phyloP scores from a whole-genome alignment of 352 stramenopile genomes.

The Pythium vanterpoolii region DNA sequence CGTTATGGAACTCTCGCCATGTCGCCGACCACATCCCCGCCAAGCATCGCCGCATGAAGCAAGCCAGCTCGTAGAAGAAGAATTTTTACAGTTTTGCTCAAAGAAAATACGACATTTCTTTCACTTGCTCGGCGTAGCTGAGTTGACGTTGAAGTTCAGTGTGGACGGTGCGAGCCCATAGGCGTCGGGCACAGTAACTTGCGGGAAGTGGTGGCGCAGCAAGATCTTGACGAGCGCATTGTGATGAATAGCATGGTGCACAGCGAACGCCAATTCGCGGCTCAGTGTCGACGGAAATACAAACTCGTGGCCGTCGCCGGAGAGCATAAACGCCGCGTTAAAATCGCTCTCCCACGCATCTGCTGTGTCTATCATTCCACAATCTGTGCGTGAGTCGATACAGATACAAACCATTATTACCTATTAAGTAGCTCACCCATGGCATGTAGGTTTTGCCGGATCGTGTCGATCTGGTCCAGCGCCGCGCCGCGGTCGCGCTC shows the following conservation, averaged over 20 bases:
- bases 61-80: too few relatives aligned
- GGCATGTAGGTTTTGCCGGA: constrained; percentile 32
- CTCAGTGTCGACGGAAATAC: constrained; percentile 67
- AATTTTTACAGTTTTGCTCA: too few relatives aligned
- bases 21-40: too few relatives aligned
- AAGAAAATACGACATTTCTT: not conserved
- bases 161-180: constrained; percentile 84
- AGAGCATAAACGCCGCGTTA: constrained; percentile 75
- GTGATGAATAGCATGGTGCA: constrained; percentile 87
- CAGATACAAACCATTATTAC: not conserved
- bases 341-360: constrained; percentile 27
- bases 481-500: constrained; percentile 58
- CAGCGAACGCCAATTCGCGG: constrained; percentile 77
- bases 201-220: constrained; percentile 62
- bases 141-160: constrained; percentile 36
- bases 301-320: constrained; percentile 62
- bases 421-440: constrained; percentile 20
- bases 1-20: too few relatives aligned
- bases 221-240: constrained; percentile 79
- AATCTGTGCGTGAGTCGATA: not conserved
- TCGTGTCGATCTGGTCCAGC: constrained; percentile 47
- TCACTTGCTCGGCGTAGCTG: not conserved
- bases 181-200: constrained; percentile 31
- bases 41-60: too few relatives aligned
- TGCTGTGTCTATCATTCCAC: constrained; percentile 14